Evolutionary conservation across 306 rosid species (phyloP), one percentile per base, ranked within the genome.

Genomic region (Carpinus viminea): DNA sequence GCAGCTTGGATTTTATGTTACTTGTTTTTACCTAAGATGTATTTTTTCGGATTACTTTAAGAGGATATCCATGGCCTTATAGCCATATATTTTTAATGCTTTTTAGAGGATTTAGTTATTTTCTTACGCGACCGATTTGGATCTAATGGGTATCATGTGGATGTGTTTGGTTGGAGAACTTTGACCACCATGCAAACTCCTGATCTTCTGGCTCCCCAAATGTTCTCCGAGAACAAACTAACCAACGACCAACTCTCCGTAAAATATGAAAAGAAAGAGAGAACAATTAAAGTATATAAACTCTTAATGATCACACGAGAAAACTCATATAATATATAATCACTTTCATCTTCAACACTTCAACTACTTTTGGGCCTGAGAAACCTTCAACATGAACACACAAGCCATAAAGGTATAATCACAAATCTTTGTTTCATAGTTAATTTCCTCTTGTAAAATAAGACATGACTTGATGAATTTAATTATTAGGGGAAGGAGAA

Each of bases 371-470:
- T 31, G 69, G 69, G 69, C 12, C 69, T 2, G 45, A 15, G 45
- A 12, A 8, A 64, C 11, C 45, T 34, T 20, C 68, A 83, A 80
- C 62, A 91, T 84, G 96, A 86, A 86, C 31, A 76, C 84, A 77
- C 82, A 81, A 75, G n/a, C 59, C 45, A 80, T 64, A 41, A 57
- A 79, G 93, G 92, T 84, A 68, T 11, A 75, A 28, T 77, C 20
- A 62, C n/a, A 8, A 28, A 8, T 21, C 13, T 34, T 64, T 31
- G 18, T 24, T 59, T 59, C 65, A 59, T 24, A n/a, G 11, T 24
- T 59, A n/a, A 21, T 24, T 24, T 24, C 65, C 5, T 59, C 8
- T 9, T 59, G 16, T 68, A 16, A 52, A 52, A 60, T 47, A 53
- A 45, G 70, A 26, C 52, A 1, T 48, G 70, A 26, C 46, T 48